Evolutionary conservation across 2,329 filamentous ascomycete genomes (phyloP).

Genomic region (Fusarium setosum): DNA sequence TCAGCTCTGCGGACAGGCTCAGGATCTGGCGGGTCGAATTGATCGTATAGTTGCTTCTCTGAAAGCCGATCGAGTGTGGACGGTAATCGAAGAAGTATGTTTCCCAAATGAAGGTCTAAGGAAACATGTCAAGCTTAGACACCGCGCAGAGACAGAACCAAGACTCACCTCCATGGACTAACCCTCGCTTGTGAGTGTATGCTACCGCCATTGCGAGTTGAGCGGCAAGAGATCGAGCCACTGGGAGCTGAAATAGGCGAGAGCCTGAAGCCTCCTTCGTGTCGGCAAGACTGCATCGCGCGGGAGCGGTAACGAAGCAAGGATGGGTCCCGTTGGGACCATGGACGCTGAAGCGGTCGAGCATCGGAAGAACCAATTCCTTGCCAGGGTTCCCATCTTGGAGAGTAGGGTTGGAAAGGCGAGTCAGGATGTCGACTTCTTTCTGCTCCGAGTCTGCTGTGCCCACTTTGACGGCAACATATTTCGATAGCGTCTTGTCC

Average conservation of each 20-base stretch:
- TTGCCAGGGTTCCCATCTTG: not conserved
- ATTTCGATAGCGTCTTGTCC: constrained; percentile 34
- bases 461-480: constrained; percentile 48
- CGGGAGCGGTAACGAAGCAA: constrained; percentile 41
- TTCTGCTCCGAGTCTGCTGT: constrained; percentile 35
- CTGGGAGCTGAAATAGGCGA: constrained; percentile 40
- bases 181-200: constrained; percentile 43
- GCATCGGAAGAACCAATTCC: constrained; percentile 20
- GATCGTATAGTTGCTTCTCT: constrained; percentile 36
- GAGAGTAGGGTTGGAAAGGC: not conserved
- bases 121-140: not conserved
- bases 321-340: constrained; percentile 46
- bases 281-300: constrained; percentile 41
- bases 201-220: constrained; percentile 46
- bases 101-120: constrained; percentile 49
- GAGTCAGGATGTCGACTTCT: constrained; percentile 39
- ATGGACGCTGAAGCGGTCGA: constrained; percentile 41
- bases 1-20: constrained; percentile 32
- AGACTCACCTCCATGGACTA: constrained; percentile 47
- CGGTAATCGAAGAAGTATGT: constrained; percentile 45
- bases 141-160: not conserved
- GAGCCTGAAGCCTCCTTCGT: constrained; percentile 3
- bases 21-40: constrained; percentile 34
- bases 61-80: constrained; percentile 35
- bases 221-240: constrained; percentile 42